Conservation (phyloP, 768 basidiomycete genomes). For the Serpula lacrymans region DNA sequence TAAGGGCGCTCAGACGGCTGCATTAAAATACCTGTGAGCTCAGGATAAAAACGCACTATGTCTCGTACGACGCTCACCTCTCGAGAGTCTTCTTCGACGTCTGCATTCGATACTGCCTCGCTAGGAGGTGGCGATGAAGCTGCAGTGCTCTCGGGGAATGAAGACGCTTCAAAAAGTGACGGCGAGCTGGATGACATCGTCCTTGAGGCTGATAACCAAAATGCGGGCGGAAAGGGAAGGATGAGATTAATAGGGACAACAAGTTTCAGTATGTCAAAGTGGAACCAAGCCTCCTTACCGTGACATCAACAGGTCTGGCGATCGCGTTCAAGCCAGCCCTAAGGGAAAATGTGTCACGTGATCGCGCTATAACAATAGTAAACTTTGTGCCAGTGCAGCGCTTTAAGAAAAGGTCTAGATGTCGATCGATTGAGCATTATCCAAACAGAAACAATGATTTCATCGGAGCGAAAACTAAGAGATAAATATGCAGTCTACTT, state of each 20-base stretch:
- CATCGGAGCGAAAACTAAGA: too few species aligned
- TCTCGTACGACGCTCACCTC: too few species aligned
- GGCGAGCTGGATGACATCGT: slow-evolving; percentile 21
- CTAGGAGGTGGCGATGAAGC: slow-evolving; percentile 24
- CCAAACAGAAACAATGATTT: too few species aligned
- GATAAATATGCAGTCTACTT: too few species aligned
- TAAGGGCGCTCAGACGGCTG: slow-evolving; percentile 16
- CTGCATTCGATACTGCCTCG: slow-evolving; percentile 5
- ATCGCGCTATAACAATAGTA: too few species aligned
- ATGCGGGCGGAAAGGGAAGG: not conserved
- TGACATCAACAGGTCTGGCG: slow-evolving; percentile 20
- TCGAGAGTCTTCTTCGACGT: slow-evolving; percentile 9
- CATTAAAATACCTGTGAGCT: not conserved
- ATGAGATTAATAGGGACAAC: slow-evolving; percentile 1
- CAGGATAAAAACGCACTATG: too few species aligned
- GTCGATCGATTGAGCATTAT: too few species aligned
- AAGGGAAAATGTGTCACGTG: not conserved
- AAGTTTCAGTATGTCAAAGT: not conserved
- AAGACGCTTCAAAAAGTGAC: slow-evolving; percentile 12
- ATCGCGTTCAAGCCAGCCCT: slow-evolving; percentile 27
- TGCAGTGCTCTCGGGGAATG: slow-evolving; percentile 18
- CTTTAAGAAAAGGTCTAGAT: too few species aligned
- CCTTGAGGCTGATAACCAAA: not conserved
- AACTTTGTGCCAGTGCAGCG: too few species aligned
- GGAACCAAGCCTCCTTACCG: too few species aligned